Base-by-base conservation (phyloP, 2,329 filamentous ascomycete species). In the Trichoderma sp. region DNA sequence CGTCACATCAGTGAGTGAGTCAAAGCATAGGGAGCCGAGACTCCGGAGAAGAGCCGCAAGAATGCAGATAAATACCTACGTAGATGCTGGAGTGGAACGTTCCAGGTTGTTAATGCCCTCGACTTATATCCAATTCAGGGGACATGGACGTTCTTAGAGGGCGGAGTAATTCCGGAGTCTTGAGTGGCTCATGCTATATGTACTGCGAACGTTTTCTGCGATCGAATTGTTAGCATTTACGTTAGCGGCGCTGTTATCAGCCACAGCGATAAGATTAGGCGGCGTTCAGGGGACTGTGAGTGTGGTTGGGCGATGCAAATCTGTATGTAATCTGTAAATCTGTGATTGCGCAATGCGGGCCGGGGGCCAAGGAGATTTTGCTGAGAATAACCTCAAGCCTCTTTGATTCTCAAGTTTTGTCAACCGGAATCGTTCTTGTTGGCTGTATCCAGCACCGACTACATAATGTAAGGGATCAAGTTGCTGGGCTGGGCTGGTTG, bases 111-210 rank as follows among this genome's bases (percentile, higher is more conserved):
- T 32, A 5, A 30, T 18, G 34, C n/a, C n/a, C 37, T 39, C 3
- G 39, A 43, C 39, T n/a, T 43, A n/a, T n/a, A 43, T 43, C 8
- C 39, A n/a, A 43, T 43, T 66, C 63, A 66, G 63, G 63, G 63
- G 63, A 28, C 32, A n/a, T 5, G 14, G 32, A 34, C 39, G 16
- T 34, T 52, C 60, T 55, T 18, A 8, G 59, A 5, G 28, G 43
- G 39, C 39, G 39, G 39, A 43, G 39, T 43, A 43, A n/a, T n/a
- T n/a, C 39, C 39, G 39, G 39, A 43, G 39, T n/a, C 39, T 43
- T 1, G 59, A 64, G 30, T 28, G 18, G 30, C n/a, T 34, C 32
- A 34, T 34, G 32, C 13, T 18, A n/a, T n/a, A n/a, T n/a, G n/a
- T n/a, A 21, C 60, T 64, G 21, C 46, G 28, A 54, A 39, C 30